Conservation (phyloP, 768 basidiomycete species). For the Mycena galopus region DNA sequence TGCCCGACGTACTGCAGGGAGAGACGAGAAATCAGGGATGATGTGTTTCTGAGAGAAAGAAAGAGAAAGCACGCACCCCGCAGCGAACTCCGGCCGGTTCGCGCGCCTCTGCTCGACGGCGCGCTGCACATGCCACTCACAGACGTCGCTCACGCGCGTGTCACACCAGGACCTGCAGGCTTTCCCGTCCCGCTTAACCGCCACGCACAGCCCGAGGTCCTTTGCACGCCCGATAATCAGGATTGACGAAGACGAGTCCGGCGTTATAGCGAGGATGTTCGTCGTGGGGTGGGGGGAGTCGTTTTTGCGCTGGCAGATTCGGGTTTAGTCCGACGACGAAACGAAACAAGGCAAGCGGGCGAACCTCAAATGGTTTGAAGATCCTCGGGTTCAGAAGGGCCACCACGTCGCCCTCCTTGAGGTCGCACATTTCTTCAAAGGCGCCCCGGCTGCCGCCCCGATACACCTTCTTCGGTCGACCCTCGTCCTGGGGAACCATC, state of each 20-base stretch:
- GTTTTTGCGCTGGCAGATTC: conserved; percentile 56
- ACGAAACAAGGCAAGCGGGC: conserved; percentile 34
- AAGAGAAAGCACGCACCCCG: conserved; percentile 66
- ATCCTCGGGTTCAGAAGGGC: conserved; percentile 91
- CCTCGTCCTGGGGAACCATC: conserved; percentile 63
- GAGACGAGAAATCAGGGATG: not conserved
- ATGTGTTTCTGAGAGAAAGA: no score
- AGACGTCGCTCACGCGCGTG: conserved; percentile 86
- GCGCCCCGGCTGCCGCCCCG: conserved; percentile 93
- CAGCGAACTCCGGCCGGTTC: conserved; percentile 87
- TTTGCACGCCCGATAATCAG: conserved; percentile 87
- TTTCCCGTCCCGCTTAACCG: conserved; percentile 83
- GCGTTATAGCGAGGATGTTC: conserved; percentile 90
- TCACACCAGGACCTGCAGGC: conserved; percentile 92
- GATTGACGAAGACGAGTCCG: conserved; percentile 83
- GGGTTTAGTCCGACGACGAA: not conserved
- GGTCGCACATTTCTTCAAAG: conserved; percentile 87
- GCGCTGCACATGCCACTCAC: conserved; percentile 91
- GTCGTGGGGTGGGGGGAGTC: conserved; percentile 80
- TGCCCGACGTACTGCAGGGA: conserved; percentile 75
- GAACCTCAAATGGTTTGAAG: conserved; percentile 87
- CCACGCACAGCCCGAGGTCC: conserved; percentile 90
- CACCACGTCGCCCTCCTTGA: conserved; percentile 91
- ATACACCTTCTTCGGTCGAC: conserved; percentile 73
- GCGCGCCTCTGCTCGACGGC: conserved; percentile 83